Conservation (phyloP, 129 eudicot genomes). For the Lactuca sativa region DNA sequence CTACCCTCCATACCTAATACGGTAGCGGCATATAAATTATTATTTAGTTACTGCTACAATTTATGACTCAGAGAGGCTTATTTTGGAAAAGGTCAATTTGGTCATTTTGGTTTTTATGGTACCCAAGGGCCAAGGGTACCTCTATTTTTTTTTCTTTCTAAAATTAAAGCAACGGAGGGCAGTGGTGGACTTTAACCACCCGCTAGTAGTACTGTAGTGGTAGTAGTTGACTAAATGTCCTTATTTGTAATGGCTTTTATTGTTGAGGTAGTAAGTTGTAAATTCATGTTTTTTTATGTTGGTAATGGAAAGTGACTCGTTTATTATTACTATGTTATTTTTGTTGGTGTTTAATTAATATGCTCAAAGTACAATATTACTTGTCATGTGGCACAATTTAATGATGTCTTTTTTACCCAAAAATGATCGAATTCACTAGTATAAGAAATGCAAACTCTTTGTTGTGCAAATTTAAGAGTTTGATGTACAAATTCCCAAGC, state of each 20-base stretch:
- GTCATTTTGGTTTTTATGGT: constrained; percentile 32
- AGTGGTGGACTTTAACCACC: constrained; percentile 55
- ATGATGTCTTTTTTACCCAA: too few relatives aligned
- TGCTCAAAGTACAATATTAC: background rate
- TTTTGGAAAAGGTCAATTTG: constrained; percentile 30
- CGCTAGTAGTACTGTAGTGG: constrained; percentile 32
- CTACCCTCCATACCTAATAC: constrained; percentile 13
- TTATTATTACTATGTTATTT: constrained; percentile 15
- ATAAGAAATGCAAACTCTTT: too few relatives aligned
- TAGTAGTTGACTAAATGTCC: constrained; percentile 16
- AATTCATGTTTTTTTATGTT: constrained; percentile 11
- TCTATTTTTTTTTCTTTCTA: background rate
- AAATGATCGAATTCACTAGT: too few relatives aligned
- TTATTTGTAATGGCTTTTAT: constrained; percentile 21
- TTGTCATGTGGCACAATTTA: too few relatives aligned
- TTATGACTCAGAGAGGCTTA: constrained; percentile 15
- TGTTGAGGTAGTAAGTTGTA: constrained; percentile 32
- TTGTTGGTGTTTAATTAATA: constrained; percentile 11
- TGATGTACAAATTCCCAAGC: too few relatives aligned
- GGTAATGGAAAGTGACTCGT: constrained; percentile 10
- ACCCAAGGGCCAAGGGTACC: constrained; percentile 12
- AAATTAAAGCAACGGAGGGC: constrained; percentile 32
- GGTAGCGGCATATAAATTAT: background rate
- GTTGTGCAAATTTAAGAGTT: too few relatives aligned
- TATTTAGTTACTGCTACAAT: background rate